Base-by-base conservation (phyloP, 371 early-diverging fungal genomes). In the Paraphysoderma sedebokerense region DNA sequence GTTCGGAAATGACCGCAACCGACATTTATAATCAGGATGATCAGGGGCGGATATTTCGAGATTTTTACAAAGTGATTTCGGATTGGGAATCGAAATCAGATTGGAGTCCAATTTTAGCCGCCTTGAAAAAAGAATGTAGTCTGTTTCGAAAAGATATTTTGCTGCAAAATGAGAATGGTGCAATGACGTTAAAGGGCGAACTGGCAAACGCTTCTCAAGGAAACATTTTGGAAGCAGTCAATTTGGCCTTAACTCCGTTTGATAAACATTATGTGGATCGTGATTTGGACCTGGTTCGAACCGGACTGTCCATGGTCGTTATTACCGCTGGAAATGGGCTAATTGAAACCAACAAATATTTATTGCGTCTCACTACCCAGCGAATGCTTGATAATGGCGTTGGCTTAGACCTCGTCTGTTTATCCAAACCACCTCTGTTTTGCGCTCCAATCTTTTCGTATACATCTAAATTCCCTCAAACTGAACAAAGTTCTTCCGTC, bases 311-410 rank as follows among this genome's bases (percentile, higher is more conserved):
- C 15, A 83, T 92, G n/a, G 77, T 92, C 7, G 61, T 95, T 32
- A 70, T 97, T 24, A 92, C 92, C 0, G 85, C 92, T 0, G 82
- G 86, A 4, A 74, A 82, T 2, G 96, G 96, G 11, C 68, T 81
- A 38, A 91, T 90, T 55, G 75, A 80, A 37, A 91, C 86, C 15
- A 77, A 79, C 48, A 87, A 87, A 55, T 68, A 72, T 41, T 60
- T 93, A 7, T 61, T 87, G 22, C 70, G 95, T 17, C 54, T 93
- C 52, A 95, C 93, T 0, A 87, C 90, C 5, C 92, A 93, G 57
- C 73, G 98, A 17, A 88, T 92, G 88, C 77, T 87, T 19, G 89
- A 89, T 57, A 77, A 84, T 53, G 95, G 95, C 15, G 79, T 92
- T 37, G 86, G 86, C 0, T 69, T 92, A 48, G 96, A 97, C 61